Conservation (phyloP, 129 eudicot species). For the Tagetes erecta region DNA sequence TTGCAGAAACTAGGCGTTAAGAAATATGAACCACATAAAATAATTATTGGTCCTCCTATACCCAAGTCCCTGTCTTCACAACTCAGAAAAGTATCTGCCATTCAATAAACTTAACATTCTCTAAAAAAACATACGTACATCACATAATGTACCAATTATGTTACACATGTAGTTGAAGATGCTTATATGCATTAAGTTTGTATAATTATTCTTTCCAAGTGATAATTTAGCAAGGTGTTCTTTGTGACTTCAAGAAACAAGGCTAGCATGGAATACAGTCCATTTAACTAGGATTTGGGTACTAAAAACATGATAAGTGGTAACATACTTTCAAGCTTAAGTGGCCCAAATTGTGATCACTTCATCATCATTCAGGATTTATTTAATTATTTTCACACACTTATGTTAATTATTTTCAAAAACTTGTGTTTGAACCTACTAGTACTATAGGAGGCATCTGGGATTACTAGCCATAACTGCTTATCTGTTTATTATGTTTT, state of each 20-base stretch:
- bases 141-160: background rate
- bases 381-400: background rate
- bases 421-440: background rate
- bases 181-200: background rate
- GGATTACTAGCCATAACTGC: background rate
- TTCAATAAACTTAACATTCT: background rate
- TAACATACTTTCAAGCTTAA: background rate
- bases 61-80: background rate
- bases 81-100: background rate
- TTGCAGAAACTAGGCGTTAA: background rate
- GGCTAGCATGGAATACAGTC: background rate
- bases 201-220: background rate
- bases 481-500: background rate
- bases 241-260: background rate
- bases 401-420: background rate
- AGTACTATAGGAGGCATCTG: background rate
- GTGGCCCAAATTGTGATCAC: background rate
- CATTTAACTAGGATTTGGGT: background rate
- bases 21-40: background rate
- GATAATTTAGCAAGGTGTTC: background rate
- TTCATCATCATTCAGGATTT: background rate
- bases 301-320: background rate
- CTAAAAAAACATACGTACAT: no score
- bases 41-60: background rate
- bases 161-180: conserved; percentile 6